Conservation (phyloP, 208 protist species). For the Angomonas deanei region DNA sequence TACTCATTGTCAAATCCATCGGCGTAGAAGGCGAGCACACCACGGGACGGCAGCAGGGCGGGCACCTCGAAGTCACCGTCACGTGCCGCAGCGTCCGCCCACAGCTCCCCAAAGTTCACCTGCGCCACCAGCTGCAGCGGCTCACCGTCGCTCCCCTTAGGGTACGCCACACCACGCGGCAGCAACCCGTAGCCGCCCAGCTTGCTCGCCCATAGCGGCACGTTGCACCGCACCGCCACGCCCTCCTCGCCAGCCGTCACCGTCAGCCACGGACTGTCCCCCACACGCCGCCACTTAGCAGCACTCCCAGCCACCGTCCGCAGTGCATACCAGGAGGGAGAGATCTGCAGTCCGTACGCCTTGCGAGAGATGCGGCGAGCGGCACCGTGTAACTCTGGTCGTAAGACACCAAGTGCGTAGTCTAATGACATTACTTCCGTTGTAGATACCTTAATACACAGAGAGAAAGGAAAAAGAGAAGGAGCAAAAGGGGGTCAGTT, state of each 20-base stretch:
- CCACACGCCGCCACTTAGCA: not conserved
- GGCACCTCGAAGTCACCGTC: not conserved
- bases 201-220: constrained; percentile 22
- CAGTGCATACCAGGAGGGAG: not conserved
- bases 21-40: constrained; percentile 16
- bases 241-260: not conserved
- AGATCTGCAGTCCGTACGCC: not conserved
- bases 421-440: too few relatives aligned
- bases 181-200: constrained; percentile 21
- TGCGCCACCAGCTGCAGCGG: constrained; percentile 17
- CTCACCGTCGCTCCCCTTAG: constrained; percentile 4
- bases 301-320: constrained; percentile 3
- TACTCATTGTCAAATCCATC: constrained; percentile 17
- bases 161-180: constrained; percentile 11
- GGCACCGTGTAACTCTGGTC: not conserved
- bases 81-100: not conserved
- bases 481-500: too few relatives aligned
- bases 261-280: not conserved
- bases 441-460: too few relatives aligned
- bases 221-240: constrained; percentile 1
- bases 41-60: constrained; percentile 7
- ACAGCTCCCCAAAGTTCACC: constrained; percentile 21
- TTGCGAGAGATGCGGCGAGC: not conserved
- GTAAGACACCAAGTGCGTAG: too few relatives aligned
- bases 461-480: too few relatives aligned